These are phyloP conservation scores for Xylaria sp. DNA, from an alignment of 2,329 filamentous ascomycete species.

Conservation along the genomic window DNA sequence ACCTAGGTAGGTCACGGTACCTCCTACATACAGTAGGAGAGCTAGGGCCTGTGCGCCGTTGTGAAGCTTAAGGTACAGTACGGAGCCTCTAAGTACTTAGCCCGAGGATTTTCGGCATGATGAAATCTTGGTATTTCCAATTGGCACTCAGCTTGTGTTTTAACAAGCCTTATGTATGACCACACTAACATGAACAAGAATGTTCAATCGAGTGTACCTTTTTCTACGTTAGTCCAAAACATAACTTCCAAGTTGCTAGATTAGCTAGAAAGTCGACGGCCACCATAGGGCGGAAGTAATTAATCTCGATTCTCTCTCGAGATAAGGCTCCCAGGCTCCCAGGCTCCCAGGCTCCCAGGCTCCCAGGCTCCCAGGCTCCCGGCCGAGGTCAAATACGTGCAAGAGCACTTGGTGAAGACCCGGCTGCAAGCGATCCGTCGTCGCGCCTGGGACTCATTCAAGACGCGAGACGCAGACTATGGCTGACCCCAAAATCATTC, in stretches of 20 bases:
- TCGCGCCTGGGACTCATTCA: not conserved
- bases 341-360: too few relatives aligned
- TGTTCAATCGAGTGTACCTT: not conserved
- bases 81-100: not conserved
- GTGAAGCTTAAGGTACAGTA: not conserved
- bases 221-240: not conserved
- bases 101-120: not conserved
- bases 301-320: not conserved
- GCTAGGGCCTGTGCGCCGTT: too few relatives aligned
- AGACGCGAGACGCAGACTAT: constrained; percentile 37
- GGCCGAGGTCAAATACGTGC: not conserved
- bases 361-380: too few relatives aligned
- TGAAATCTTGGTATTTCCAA: not conserved
- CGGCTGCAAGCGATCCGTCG: not conserved
- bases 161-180: not conserved
- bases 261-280: not conserved
- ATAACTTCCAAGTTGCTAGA: not conserved
- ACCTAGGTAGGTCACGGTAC: too few relatives aligned
- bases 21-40: too few relatives aligned
- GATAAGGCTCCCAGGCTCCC: not conserved
- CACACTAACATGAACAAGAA: not conserved
- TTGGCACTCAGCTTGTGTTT: not conserved
- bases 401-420: constrained; percentile 3
- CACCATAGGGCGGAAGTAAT: not conserved
- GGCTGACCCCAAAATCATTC: constrained; percentile 60